These are phyloP conservation scores for Elsinoe perseae DNA, from an alignment of 2,329 filamentous ascomycete species.

Conservation along the genomic window DNA sequence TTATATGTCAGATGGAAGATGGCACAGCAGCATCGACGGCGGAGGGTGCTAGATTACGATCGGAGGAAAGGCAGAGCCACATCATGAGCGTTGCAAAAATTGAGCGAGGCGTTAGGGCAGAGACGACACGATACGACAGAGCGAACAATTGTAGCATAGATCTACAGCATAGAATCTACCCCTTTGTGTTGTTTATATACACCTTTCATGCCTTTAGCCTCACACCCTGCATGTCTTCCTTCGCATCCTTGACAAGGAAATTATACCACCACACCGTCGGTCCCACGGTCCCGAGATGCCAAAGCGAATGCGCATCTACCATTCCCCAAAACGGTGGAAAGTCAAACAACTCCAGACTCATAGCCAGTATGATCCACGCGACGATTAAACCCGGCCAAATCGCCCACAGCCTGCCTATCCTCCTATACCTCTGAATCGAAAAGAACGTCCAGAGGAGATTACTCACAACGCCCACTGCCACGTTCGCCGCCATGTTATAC, in stretches of 20 bases:
- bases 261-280: conserved; percentile 90
- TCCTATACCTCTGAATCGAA: conserved; percentile 64
- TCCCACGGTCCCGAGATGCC: conserved; percentile 87
- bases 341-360: conserved; percentile 93
- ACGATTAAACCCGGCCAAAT: conserved; percentile 87
- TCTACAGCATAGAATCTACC: background rate
- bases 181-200: background rate
- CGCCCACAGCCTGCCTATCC: conserved; percentile 68
- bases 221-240: conserved; percentile 68
- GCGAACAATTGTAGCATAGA: background rate
- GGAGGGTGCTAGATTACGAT: conserved; percentile 39
- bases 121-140: conserved; percentile 1
- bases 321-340: conserved; percentile 77
- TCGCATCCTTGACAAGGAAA: conserved; percentile 77
- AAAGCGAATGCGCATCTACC: conserved; percentile 88
- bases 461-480: conserved; percentile 68
- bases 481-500: conserved; percentile 97
- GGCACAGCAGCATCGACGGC: conserved; percentile 40
- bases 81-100: background rate
- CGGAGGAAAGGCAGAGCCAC: conserved; percentile 18
- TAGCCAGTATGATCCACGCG: conserved; percentile 82
- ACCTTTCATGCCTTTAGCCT: conserved; percentile 55
- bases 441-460: conserved; percentile 84
- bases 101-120: conserved; percentile 4
- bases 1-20: conserved; percentile 51